Conservation (phyloP, 495 filamentous ascomycete species). For the Cryomyces minteri region DNA sequence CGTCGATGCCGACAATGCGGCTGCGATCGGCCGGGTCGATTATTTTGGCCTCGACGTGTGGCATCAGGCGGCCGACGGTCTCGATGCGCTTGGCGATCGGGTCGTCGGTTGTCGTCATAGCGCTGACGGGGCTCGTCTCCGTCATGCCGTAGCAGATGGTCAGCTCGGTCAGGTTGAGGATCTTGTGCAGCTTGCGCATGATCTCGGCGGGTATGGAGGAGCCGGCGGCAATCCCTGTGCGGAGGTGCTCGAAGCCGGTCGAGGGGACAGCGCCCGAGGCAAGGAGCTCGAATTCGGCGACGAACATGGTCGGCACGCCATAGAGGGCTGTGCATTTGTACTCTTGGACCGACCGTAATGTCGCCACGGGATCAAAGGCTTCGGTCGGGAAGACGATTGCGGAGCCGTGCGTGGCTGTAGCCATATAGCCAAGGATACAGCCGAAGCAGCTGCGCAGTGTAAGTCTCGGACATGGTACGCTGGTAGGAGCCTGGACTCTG, state of each 20-base stretch:
- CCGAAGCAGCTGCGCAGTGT: constrained; percentile 49
- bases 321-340: constrained; percentile 72
- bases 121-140: constrained; percentile 80
- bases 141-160: constrained; percentile 99
- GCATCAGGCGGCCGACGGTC: constrained; percentile 59
- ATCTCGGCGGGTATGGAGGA: constrained; percentile 64
- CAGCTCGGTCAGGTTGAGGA: constrained; percentile 63
- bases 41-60: constrained; percentile 74
- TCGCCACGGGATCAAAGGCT: constrained; percentile 64
- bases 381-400: constrained; percentile 74
- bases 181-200: constrained; percentile 61
- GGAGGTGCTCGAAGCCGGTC: constrained; percentile 46
- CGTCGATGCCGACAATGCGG: constrained; percentile 39
- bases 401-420: constrained; percentile 69
- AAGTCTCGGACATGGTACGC: not conserved
- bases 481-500: not conserved
- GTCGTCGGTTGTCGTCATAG: constrained; percentile 77
- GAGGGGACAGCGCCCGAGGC: constrained; percentile 30
- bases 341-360: constrained; percentile 52
- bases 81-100: constrained; percentile 60
- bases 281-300: constrained; percentile 65
- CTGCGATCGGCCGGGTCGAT: constrained; percentile 42
- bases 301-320: constrained; percentile 93
- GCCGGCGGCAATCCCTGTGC: constrained; percentile 87
- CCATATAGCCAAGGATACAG: constrained; percentile 81